A percentile compares a stretch with the other conserved stretches of the same genome.
phyloP scores from a whole-genome alignment of 2,329 filamentous ascomycete genomes.

The Trichoderma breve region DNA sequence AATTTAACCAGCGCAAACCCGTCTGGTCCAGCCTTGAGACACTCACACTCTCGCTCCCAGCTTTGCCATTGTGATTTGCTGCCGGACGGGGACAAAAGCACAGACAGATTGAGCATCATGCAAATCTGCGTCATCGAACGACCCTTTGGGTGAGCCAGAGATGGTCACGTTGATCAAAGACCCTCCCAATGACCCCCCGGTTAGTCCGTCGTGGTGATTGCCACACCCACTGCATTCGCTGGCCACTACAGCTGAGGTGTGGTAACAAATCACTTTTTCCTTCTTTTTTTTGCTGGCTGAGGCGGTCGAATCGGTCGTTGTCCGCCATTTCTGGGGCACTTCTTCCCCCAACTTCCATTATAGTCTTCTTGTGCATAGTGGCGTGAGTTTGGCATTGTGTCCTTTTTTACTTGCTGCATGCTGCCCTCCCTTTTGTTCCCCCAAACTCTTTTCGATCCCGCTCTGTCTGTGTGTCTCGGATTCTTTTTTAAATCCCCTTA shows the following conservation, averaged over 20 bases:
- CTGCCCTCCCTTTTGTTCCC: background rate
- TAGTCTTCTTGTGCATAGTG: background rate
- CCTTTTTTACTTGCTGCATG: background rate
- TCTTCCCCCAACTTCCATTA: background rate
- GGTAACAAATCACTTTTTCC: background rate
- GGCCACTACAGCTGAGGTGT: background rate
- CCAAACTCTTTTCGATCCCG: background rate
- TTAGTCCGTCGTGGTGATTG: background rate
- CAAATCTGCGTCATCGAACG: background rate
- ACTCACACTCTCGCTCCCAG: too few relatives aligned
- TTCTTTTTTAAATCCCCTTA: background rate
- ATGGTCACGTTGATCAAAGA: constrained; percentile 10
- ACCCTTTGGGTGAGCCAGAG: background rate
- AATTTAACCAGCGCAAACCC: background rate
- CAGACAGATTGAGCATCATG: background rate
- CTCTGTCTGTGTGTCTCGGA: background rate
- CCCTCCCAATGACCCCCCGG: background rate
- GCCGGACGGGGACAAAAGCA: background rate
- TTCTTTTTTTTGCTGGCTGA: too few relatives aligned
- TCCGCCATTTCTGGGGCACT: background rate
- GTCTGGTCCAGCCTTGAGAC: background rate
- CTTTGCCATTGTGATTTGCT: background rate
- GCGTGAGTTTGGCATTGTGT: background rate
- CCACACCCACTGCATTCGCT: constrained; percentile 7
- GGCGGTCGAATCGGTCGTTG: background rate